Evolutionary conservation across 2,329 filamentous ascomycete species (phyloP).

Genomic region (Cercospora sp.): DNA sequence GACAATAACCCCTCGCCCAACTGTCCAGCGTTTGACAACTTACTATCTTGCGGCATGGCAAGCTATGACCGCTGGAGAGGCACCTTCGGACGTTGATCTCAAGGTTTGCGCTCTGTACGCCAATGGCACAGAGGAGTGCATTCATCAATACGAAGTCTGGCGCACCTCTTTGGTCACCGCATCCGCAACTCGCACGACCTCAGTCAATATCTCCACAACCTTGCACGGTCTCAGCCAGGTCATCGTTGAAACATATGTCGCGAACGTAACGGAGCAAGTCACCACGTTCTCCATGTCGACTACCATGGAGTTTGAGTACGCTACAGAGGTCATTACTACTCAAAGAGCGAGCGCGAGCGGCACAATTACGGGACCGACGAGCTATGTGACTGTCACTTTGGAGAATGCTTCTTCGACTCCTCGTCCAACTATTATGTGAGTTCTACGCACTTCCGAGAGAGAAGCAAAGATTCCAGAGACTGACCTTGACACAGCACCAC

Average conservation of each 20-base stretch:
- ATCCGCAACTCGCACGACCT: slow-evolving; percentile 39
- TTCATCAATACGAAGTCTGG: slow-evolving; percentile 47
- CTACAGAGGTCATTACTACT: slow-evolving; percentile 40
- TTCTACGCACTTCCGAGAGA: background rate
- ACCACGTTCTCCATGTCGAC: slow-evolving; percentile 45
- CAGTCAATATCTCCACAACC: slow-evolving; percentile 44
- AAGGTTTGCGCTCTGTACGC: slow-evolving; percentile 44
- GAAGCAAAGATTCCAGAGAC: no score
- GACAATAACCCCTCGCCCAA: slow-evolving; percentile 42
- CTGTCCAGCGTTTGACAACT: slow-evolving; percentile 43
- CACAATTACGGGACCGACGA: slow-evolving; percentile 31
- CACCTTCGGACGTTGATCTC: slow-evolving; percentile 44
- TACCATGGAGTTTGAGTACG: slow-evolving; percentile 41
- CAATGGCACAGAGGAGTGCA: slow-evolving; percentile 43
- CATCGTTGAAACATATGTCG: slow-evolving; percentile 44
- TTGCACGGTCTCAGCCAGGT: slow-evolving; percentile 39
- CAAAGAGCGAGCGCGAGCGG: slow-evolving; percentile 18
- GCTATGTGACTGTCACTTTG: slow-evolving; percentile 35
- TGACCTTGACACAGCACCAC: slow-evolving; percentile 14
- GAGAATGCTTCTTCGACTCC: slow-evolving; percentile 24
- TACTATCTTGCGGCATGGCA: slow-evolving; percentile 50
- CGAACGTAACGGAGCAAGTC: slow-evolving; percentile 42
- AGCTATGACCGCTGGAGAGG: slow-evolving; percentile 42
- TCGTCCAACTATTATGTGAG: slow-evolving; percentile 27
- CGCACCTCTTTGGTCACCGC: slow-evolving; percentile 43